Conservation (phyloP, 163 green algal species). For the Prototheca wickerhamii region DNA sequence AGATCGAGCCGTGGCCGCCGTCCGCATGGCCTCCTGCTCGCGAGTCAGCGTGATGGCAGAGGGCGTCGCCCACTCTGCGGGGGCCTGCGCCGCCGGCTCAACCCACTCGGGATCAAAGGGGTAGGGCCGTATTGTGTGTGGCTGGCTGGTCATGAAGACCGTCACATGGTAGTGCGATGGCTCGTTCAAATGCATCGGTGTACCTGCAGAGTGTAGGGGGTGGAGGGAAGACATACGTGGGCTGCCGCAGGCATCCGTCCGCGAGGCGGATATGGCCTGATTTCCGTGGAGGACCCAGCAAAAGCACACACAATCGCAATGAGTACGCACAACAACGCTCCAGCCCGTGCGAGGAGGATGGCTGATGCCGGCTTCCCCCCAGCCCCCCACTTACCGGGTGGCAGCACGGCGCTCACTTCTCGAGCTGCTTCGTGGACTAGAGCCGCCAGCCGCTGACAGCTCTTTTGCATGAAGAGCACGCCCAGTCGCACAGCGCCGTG, state of each 20-base stretch:
- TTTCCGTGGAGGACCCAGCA: no score
- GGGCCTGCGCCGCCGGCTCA: neutral
- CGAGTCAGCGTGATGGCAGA: slow-evolving; percentile 1
- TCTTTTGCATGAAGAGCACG: slow-evolving; percentile 28
- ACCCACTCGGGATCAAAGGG: slow-evolving; percentile 9
- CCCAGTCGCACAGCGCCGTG: slow-evolving; percentile 18
- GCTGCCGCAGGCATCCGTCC: neutral
- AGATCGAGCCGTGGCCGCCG: neutral
- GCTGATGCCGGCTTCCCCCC: neutral
- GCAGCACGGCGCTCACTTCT: slow-evolving; percentile 17
- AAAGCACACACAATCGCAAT: no score
- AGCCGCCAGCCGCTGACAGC: neutral
- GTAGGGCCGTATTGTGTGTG: slow-evolving; percentile 17
- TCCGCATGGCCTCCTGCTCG: slow-evolving; percentile 2
- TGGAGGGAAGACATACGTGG: neutral
- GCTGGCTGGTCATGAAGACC: slow-evolving; percentile 25
- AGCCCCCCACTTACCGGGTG: neutral
- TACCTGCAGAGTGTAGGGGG: neutral
- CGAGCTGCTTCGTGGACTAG: slow-evolving; percentile 1
- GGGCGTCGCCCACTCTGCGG: slow-evolving; percentile 1
- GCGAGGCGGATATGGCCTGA: neutral
- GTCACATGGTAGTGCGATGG: slow-evolving; percentile 33
- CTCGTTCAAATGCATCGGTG: slow-evolving; percentile 19
- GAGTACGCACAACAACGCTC: neutral
- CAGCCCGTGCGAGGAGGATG: neutral